Evolutionary conservation across 2,329 filamentous ascomycete genomes (phyloP).

Genomic region (Ambrosiella beaveri): DNA sequence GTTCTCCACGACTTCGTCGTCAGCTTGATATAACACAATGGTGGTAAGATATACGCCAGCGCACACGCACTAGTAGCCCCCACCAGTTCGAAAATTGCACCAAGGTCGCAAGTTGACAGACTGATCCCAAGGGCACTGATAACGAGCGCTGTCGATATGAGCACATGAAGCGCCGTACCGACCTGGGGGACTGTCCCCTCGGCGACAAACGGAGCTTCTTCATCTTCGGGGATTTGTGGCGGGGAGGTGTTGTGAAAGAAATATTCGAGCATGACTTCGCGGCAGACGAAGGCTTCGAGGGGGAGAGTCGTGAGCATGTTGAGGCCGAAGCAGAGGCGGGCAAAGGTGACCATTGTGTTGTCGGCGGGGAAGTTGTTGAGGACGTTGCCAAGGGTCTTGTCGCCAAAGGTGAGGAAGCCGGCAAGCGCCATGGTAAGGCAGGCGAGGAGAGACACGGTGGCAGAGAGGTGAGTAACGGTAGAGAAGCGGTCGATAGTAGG

Average conservation of each 20-base stretch:
- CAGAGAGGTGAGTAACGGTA: constrained; percentile 84
- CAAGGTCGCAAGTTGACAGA: constrained; percentile 80
- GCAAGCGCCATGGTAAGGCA: constrained; percentile 76
- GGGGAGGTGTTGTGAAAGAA: constrained; percentile 30
- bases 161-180: constrained; percentile 58
- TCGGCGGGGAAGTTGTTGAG: constrained; percentile 91
- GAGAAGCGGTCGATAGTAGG: constrained; percentile 93
- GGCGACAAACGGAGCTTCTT: constrained; percentile 11
- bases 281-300: constrained; percentile 91
- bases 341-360: constrained; percentile 87
- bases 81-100: constrained; percentile 87
- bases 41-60: constrained; percentile 86
- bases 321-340: constrained; percentile 83
- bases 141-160: constrained; percentile 75
- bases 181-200: constrained; percentile 11
- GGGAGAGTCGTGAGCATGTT: constrained; percentile 98
- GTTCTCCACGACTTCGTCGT: constrained; percentile 61
- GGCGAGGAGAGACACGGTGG: constrained; percentile 74
- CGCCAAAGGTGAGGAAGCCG: constrained; percentile 85
- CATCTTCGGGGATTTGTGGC: constrained; percentile 3
- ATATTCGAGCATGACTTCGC: constrained; percentile 90
- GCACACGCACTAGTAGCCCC: constrained; percentile 89
- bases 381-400: constrained; percentile 82
- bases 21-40: constrained; percentile 86
- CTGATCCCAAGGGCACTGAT: constrained; percentile 58